Conservation (phyloP, 257 asterid species). For the Lantana camara region DNA sequence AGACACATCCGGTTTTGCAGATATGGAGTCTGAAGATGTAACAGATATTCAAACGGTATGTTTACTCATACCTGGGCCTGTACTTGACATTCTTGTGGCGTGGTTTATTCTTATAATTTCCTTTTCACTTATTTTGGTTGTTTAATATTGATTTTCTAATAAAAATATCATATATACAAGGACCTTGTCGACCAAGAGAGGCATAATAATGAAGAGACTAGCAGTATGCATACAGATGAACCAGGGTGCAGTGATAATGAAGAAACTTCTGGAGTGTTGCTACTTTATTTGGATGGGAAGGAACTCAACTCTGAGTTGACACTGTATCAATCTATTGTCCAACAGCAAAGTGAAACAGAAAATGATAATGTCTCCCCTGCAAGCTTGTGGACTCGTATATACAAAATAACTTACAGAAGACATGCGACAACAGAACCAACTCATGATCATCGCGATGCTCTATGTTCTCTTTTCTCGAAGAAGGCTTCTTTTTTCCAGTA, state of each 20-base stretch:
- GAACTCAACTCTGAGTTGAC: slow-evolving; percentile 54
- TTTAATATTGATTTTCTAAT: not conserved
- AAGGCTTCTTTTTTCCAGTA: slow-evolving; percentile 36
- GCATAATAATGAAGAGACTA: slow-evolving; percentile 38
- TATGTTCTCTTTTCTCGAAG: slow-evolving; percentile 35
- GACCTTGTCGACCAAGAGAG: slow-evolving; percentile 44
- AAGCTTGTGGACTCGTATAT: slow-evolving; percentile 67
- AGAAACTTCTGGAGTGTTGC: slow-evolving; percentile 52
- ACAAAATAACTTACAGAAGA: slow-evolving; percentile 65
- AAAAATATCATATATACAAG: slow-evolving; percentile 36
- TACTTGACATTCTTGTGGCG: slow-evolving; percentile 17
- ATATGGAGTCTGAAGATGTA: slow-evolving; percentile 35
- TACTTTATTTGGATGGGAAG: slow-evolving; percentile 68
- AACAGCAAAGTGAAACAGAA: slow-evolving; percentile 49
- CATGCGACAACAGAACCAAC: slow-evolving; percentile 31
- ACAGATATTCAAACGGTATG: slow-evolving; percentile 45
- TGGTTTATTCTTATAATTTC: slow-evolving; percentile 1
- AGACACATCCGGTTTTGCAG: slow-evolving; percentile 40
- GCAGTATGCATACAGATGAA: slow-evolving; percentile 27
- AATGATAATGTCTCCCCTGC: slow-evolving; percentile 42
- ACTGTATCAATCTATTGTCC: slow-evolving; percentile 73
- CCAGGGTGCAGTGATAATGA: slow-evolving; percentile 40
- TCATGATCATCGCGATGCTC: slow-evolving; percentile 33
- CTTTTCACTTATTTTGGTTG: not conserved
- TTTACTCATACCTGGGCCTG: slow-evolving; percentile 29